Evolutionary conservation across 2,329 filamentous ascomycete genomes (phyloP).

Genomic region (Colletotrichum noveboracense): DNA sequence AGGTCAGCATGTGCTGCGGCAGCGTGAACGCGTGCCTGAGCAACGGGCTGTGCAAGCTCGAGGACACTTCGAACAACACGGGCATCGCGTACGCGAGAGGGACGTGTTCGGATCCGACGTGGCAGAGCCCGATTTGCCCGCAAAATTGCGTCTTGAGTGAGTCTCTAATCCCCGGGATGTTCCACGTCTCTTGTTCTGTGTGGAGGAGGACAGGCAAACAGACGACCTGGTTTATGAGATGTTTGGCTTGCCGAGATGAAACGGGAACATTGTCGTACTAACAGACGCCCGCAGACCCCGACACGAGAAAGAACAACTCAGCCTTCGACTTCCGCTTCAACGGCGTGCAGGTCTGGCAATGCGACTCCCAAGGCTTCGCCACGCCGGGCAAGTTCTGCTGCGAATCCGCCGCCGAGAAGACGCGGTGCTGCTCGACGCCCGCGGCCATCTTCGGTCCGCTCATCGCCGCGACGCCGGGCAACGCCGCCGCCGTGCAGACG

Average conservation of each 20-base stretch:
- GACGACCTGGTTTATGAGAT: neutral
- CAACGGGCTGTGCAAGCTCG: conserved; percentile 17
- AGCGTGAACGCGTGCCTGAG: conserved; percentile 12
- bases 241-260: neutral
- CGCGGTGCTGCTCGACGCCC: conserved; percentile 15
- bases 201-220: no score
- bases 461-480: conserved; percentile 11
- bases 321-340: conserved; percentile 16
- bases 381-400: conserved; percentile 18
- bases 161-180: neutral
- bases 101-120: conserved; percentile 15
- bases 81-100: conserved; percentile 17
- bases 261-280: neutral
- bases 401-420: conserved; percentile 17
- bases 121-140: conserved; percentile 17
- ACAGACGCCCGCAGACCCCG: neutral
- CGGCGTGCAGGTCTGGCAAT: conserved; percentile 19
- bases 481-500: conserved; percentile 12
- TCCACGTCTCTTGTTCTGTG: no score
- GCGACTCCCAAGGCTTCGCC: conserved; percentile 3
- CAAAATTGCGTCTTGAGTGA: conserved; percentile 12
- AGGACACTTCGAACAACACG: conserved; percentile 7
- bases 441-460: conserved; percentile 10
- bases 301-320: conserved; percentile 1
- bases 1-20: conserved; percentile 21